Base-by-base conservation (phyloP, 306 rosid species). In the Inga oerstediana region DNA sequence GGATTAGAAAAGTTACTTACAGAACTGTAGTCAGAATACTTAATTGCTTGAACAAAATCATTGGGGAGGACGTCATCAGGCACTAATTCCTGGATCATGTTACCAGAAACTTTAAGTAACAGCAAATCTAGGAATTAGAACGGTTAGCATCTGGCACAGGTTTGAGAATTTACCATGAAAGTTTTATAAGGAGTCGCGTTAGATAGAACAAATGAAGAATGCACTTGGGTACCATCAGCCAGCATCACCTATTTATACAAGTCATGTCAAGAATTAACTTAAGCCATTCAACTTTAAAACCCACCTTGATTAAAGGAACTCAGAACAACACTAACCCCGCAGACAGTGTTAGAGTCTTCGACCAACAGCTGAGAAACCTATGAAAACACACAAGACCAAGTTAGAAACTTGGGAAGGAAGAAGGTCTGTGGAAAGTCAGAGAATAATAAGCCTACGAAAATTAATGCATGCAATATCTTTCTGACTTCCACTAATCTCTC, bases 171-270 rank as follows among this genome's bases (percentile, higher is more conserved):
- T 76, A 96, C 99, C 97, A 88, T 87, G 83, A 94, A 96, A 56
- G 99, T 96, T 86, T 72, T 89, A 78, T 91, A 90, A 8, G 99
- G 99, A 32, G 99, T 96, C 66, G 99, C 98, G 73, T 94, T 96
- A 35, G 99, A 96, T 77, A 96, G 81, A 84, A 94, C 97, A 81
- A 80, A 78, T 76, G 98, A 94, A 84, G 98, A 88, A 82, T 65
- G 90, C 83, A 96, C 93, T 75, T 48, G 77, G 17, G 95, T 91
- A 64, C 99, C 99, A 85, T 92, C 98, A 66, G 92, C 93, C 85
- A 94, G 81, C 82, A 86, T 75, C 68, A 93, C 97, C 99, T 96
- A 83, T 46, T 89, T 35, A 76, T 41, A 76, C 19, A 62, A 78
- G 85, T 80, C 83, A 81, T 48, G 27, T 80, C 51, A 20, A 77